Conservation (phyloP, 345 rosid genomes). For the Moricandia moricandioides region DNA sequence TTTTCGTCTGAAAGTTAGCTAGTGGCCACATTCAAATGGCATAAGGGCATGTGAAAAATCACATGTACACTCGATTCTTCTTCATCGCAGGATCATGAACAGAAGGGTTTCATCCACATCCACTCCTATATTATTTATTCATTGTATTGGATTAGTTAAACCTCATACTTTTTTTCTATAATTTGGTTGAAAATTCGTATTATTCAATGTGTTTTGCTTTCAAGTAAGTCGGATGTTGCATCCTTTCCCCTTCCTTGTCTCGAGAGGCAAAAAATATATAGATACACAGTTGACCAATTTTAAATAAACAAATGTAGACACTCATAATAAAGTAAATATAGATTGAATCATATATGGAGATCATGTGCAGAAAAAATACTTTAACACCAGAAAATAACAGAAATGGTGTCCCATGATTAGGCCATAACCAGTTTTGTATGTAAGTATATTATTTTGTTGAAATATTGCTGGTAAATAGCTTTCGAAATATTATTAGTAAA, state of each 20-base stretch:
- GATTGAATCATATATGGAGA: slow-evolving; percentile 2
- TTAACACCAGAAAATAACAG: neutral
- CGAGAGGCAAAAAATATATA: neutral
- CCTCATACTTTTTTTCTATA: neutral
- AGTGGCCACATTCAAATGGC: neutral
- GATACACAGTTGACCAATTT: neutral
- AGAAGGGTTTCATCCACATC: neutral
- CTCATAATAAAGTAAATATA: neutral
- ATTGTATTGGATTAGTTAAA: neutral
- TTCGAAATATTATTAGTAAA: neutral
- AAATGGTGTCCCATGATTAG: neutral
- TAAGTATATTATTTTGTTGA: neutral
- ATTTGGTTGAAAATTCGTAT: neutral
- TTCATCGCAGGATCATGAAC: neutral
- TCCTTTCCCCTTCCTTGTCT: neutral
- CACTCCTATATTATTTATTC: neutral
- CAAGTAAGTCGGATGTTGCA: neutral
- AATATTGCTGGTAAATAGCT: neutral
- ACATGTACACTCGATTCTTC: neutral
- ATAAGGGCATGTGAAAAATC: neutral
- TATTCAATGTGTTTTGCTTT: neutral
- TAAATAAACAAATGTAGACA: neutral
- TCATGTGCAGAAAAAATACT: neutral
- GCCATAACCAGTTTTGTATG: neutral
- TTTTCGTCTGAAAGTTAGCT: neutral